Evolutionary conservation across 2,329 filamentous ascomycete species (phyloP).

Genomic region (Fusarium proliferatum): DNA sequence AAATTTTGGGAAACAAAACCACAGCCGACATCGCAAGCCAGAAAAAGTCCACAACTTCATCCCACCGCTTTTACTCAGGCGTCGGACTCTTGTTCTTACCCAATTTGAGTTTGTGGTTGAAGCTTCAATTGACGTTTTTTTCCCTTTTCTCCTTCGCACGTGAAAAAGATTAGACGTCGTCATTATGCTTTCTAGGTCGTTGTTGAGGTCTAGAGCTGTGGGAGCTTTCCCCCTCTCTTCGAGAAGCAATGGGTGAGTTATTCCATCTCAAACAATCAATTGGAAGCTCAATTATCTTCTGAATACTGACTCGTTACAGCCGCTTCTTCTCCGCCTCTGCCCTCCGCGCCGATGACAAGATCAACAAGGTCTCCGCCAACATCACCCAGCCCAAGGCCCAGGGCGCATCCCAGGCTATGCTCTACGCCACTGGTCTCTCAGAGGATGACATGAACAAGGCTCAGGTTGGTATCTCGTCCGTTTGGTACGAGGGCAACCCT

Average conservation of each 20-base stretch:
- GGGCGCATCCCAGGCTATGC: constrained; percentile 98
- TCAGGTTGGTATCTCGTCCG: constrained; percentile 96
- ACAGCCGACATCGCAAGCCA: constrained; percentile 46
- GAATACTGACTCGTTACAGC: constrained; percentile 46
- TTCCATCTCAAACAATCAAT: neutral
- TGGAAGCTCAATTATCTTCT: neutral
- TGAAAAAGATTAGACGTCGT: neutral
- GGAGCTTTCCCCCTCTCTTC: constrained; percentile 42
- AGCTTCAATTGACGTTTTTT: constrained; percentile 37
- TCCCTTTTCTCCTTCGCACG: neutral
- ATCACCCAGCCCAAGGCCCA: constrained; percentile 99
- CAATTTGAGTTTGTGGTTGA: constrained; percentile 14
- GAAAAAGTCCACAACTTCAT: constrained; percentile 33
- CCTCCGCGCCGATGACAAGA: constrained; percentile 62
- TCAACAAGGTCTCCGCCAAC: constrained; percentile 85
- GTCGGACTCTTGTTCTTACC: constrained; percentile 12
- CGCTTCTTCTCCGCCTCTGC: constrained; percentile 64
- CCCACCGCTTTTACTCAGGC: constrained; percentile 10
- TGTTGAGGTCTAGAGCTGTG: constrained; percentile 45
- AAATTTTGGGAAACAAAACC: constrained; percentile 35
- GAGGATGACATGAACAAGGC: constrained; percentile 94
- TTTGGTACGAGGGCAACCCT: constrained; percentile 98
- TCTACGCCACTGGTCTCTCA: constrained; percentile 91
- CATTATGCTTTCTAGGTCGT: constrained; percentile 46
- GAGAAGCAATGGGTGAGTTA: constrained; percentile 44